These are phyloP conservation scores for Cucumis melo DNA, from an alignment of 306 rosid species.

Conservation along the genomic window DNA sequence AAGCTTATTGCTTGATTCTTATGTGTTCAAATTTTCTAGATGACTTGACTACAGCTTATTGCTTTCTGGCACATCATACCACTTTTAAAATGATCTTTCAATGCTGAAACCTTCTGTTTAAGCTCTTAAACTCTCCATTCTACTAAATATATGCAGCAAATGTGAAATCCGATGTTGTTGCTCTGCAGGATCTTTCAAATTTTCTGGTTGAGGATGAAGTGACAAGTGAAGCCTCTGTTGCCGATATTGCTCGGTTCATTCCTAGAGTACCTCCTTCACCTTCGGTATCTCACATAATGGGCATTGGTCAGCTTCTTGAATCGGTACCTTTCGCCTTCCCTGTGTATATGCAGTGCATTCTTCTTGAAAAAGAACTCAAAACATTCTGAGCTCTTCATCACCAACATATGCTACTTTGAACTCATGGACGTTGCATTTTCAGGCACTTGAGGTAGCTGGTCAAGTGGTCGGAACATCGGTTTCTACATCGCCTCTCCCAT, in stretches of 20 bases:
- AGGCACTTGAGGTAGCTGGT: constrained; percentile 98
- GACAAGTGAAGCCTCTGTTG: constrained; percentile 72
- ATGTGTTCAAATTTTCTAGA: neutral
- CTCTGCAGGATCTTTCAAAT: constrained; percentile 58
- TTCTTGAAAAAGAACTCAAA: neutral
- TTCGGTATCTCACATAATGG: constrained; percentile 45
- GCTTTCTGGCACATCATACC: neutral
- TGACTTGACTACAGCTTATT: neutral
- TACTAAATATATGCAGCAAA: neutral
- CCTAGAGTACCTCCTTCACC: constrained; percentile 56
- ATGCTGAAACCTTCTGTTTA: neutral
- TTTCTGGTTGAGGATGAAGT: constrained; percentile 59
- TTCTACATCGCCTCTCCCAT: constrained; percentile 83
- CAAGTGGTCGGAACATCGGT: constrained; percentile 77
- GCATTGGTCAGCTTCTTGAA: constrained; percentile 89
- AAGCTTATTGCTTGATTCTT: neutral
- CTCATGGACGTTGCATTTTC: neutral
- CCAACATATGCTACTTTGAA: neutral
- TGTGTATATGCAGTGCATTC: neutral
- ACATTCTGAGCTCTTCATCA: neutral
- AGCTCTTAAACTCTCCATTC: neutral
- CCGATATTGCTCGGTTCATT: constrained; percentile 52
- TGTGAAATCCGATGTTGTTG: neutral
- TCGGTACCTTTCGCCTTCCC: constrained; percentile 35
- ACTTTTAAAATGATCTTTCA: neutral